Base-by-base conservation (phyloP, 129 eudicot genomes). In the Artemisia annua region DNA sequence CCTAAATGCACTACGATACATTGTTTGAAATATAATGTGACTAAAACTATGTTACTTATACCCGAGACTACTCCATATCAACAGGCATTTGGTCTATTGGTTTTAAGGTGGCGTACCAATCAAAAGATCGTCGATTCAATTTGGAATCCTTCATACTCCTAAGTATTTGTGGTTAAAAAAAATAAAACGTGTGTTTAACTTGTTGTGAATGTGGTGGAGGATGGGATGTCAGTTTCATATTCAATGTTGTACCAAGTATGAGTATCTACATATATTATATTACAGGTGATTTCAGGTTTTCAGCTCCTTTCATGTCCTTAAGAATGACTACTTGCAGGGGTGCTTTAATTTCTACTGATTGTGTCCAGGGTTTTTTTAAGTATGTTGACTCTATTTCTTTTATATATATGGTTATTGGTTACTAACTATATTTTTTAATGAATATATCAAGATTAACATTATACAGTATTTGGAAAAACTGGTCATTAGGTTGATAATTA, bases 221-320 rank as follows among this genome's bases (percentile, higher is more conserved):
- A 20, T 67, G 71, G 58, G 71, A 66, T 48, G 57, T 16, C 54
- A 11, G 44, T 43, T 65, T 65, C 53, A 10, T 65, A 19, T 66
- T 11, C 10, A 61, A 61, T 39, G 44, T 39, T 39, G 44, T 39
- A 39, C 44, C 9, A 39, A 39, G 44, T 39, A 39, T 39, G 44
- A 39, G 9, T 39, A 39, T 39, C 44, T 39, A 7, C 8, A 61
- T 24, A 61, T 17, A 7, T 57, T 19, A 57, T 4, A 19, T 39
- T 39, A 39, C 44, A 51, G 43, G 66, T 12, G 72, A 61, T 73
- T 49, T 28, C 62, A 62, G 62, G 78, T 73, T 62, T 61, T 73
- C 7, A 1, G 7, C 16, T 73, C 32, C 60, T 43, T 26, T 20
- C 48, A 61, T 59, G 49, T 43, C 55, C 46, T 71, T 43, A 43